phyloP scores from a whole-genome alignment of 495 filamentous ascomycete species.

The Acidiella bohemica region DNA sequence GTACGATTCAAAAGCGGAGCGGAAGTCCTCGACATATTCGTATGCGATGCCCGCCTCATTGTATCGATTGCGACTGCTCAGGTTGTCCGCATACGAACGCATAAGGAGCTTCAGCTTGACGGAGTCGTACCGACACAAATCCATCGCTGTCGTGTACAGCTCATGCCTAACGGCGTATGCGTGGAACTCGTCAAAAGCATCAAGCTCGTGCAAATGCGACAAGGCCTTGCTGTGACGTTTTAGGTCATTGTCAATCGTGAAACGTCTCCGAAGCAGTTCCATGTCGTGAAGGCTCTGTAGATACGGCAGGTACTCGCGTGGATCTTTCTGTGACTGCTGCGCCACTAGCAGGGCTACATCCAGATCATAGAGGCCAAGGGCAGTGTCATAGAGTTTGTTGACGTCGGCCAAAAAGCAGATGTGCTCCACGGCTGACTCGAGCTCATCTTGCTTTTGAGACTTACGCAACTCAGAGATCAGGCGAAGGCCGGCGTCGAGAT shows the following conservation, averaged over 20 bases:
- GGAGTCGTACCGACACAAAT: constrained; percentile 70
- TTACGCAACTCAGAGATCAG: constrained; percentile 59
- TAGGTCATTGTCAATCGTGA: constrained; percentile 79
- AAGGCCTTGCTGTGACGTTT: constrained; percentile 64
- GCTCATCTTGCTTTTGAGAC: constrained; percentile 37
- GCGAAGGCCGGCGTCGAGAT: constrained; percentile 70
- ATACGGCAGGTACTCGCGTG: constrained; percentile 89
- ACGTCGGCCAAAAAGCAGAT: constrained; percentile 94
- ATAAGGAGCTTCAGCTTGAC: constrained; percentile 49
- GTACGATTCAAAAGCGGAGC: constrained; percentile 63
- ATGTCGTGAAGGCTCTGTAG: constrained; percentile 72
- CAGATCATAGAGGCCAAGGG: constrained; percentile 79
- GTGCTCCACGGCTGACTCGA: constrained; percentile 79
- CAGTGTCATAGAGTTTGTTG: constrained; percentile 81
- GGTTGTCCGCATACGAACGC: constrained; percentile 61
- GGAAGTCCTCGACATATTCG: constrained; percentile 66
- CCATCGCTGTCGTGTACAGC: constrained; percentile 64
- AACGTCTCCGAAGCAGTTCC: constrained; percentile 51
- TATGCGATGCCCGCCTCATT: constrained; percentile 79
- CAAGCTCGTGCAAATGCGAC: constrained; percentile 51
- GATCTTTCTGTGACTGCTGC: constrained; percentile 91
- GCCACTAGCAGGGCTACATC: constrained; percentile 82
- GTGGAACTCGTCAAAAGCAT: constrained; percentile 59
- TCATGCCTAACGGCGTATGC: constrained; percentile 63
- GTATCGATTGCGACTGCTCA: constrained; percentile 58